Evolutionary conservation across 192 early-diverging fungal species (phyloP), one percentile per base, ranked within the genome.

Genomic region (Jimgerdemannia flammicorona): DNA sequence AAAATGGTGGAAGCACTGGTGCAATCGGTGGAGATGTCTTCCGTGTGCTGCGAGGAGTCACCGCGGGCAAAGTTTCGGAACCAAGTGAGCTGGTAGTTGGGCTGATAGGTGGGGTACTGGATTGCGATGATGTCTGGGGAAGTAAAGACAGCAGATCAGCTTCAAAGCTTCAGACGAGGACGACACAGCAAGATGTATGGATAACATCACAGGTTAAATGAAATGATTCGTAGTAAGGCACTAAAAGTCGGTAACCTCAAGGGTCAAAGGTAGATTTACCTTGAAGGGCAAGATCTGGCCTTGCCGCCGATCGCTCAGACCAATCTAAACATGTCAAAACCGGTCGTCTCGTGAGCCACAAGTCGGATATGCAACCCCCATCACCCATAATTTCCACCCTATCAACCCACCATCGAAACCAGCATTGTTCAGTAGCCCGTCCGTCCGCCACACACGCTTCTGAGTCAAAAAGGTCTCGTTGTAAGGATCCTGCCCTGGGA

Each of bases 61-160:
- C 19, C 18, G 10, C 42, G 20, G 18, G 69, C 67, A 42, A 79
- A 79, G 9, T 67, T 59, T 40, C 72, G 18, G 3, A 79, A 40
- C 78, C 78, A 79, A 1, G 17, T 75, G 9, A 20, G 19, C 3
- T 10, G 8, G 67, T 79, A 79, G 17, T 41, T 42, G 29, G 41
- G 4, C 20, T 72, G 74, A 41, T 75, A 79, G 40, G 43, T 49
- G 43, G 78, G 78, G 71, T 79, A 79, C 40, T 79, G 78, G 20
- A 79, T 76, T 3, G 78, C 63, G 65, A 79, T 72, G 4, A 79
- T 59, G 49, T 59, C 49, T 59, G 49, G 49, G 2, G 29, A 29
- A 1, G 29, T 29, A 29, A 29, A 29, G 29, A 29, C 29, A 29
- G 29, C 29, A 29, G 29, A 29, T 29, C 29, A 29, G 29, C 29